These are phyloP conservation scores for Dothideomycetes sp. DNA, from an alignment of 2,329 filamentous ascomycete species.

Conservation along the genomic window DNA sequence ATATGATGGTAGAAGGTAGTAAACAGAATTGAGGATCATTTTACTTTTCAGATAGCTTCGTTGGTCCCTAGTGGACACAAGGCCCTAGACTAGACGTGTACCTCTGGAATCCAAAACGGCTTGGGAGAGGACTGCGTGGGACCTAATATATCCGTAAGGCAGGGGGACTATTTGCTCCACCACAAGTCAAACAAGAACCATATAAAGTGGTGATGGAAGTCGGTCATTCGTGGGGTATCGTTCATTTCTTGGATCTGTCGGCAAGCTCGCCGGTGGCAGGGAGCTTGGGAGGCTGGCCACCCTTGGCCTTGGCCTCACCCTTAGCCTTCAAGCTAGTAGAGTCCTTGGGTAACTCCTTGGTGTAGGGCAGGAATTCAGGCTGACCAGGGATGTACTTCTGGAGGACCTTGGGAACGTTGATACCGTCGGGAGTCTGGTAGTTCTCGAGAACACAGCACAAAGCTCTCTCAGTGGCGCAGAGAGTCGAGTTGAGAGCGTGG, in stretches of 20 bases:
- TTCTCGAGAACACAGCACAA: constrained; percentile 95
- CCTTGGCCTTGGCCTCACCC: constrained; percentile 22
- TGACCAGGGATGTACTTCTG: constrained; percentile 84
- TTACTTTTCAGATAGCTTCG: too few species aligned
- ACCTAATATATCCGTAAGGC: too few species aligned
- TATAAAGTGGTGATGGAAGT: too few species aligned
- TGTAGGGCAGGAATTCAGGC: constrained; percentile 81
- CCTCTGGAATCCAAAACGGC: too few species aligned
- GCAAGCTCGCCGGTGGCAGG: constrained; percentile 15
- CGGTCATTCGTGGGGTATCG: constrained; percentile 10
- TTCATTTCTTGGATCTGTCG: constrained; percentile 16
- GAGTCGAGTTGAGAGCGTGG: constrained; percentile 81
- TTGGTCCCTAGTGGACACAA: too few species aligned
- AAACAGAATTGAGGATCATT: too few species aligned
- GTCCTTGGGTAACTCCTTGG: constrained; percentile 76
- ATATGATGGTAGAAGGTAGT: too few species aligned
- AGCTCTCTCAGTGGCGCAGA: constrained; percentile 84
- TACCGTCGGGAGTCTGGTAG: constrained; percentile 82
- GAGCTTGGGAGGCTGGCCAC: constrained; percentile 20
- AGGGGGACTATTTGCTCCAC: too few species aligned
- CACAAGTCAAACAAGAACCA: too few species aligned
- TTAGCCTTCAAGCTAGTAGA: constrained; percentile 52
- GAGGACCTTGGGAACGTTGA: constrained; percentile 72
- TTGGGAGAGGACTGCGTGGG: too few species aligned
- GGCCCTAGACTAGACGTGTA: too few species aligned